A percentile compares a stretch with the other conserved stretches of the same genome.
Conservation (phyloP, 2,329 filamentous ascomycete genomes). For the Cytospora piceae region DNA sequence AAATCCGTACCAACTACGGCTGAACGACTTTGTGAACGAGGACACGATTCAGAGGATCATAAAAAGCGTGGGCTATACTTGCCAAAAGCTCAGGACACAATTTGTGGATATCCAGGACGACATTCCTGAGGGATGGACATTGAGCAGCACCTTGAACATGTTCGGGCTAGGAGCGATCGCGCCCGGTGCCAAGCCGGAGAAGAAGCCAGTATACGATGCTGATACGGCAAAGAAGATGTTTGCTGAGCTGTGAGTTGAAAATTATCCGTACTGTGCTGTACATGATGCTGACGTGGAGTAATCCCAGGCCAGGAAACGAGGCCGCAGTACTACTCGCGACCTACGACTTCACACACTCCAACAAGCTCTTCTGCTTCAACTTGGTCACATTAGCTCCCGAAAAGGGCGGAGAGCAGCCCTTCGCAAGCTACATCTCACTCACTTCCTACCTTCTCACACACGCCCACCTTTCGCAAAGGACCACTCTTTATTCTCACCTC, state of each 20-base stretch:
- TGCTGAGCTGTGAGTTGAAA: slow-evolving; percentile 67
- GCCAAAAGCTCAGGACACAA: slow-evolving; percentile 66
- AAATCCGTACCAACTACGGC: slow-evolving; percentile 88
- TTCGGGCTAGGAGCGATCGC: slow-evolving; percentile 81
- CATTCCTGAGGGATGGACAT: slow-evolving; percentile 84
- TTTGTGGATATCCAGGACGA: slow-evolving; percentile 91
- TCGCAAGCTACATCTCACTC: slow-evolving; percentile 82
- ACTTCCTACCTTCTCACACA: slow-evolving; percentile 94
- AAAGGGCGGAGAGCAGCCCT: slow-evolving; percentile 71
- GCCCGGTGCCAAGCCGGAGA: slow-evolving; percentile 66
- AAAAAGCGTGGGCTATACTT: slow-evolving; percentile 73
- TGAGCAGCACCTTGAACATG: slow-evolving; percentile 79
- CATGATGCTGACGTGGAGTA: slow-evolving; percentile 3
- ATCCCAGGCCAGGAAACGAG: slow-evolving; percentile 71
- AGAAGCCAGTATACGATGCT: slow-evolving; percentile 65
- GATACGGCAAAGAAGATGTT: slow-evolving; percentile 86
- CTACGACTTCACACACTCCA: slow-evolving; percentile 92
- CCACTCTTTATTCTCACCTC: slow-evolving; percentile 81
- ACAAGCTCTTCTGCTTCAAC: slow-evolving; percentile 92
- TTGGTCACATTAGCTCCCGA: slow-evolving; percentile 69
- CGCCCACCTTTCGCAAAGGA: slow-evolving; percentile 79
- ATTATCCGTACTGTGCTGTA: no score
- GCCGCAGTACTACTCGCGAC: slow-evolving; percentile 80
- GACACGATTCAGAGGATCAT: slow-evolving; percentile 82
- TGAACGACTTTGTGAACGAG: slow-evolving; percentile 96